These are phyloP conservation scores for Trypanosomatidae sp. DNA, from an alignment of 208 protist species.

Conservation along the genomic window DNA sequence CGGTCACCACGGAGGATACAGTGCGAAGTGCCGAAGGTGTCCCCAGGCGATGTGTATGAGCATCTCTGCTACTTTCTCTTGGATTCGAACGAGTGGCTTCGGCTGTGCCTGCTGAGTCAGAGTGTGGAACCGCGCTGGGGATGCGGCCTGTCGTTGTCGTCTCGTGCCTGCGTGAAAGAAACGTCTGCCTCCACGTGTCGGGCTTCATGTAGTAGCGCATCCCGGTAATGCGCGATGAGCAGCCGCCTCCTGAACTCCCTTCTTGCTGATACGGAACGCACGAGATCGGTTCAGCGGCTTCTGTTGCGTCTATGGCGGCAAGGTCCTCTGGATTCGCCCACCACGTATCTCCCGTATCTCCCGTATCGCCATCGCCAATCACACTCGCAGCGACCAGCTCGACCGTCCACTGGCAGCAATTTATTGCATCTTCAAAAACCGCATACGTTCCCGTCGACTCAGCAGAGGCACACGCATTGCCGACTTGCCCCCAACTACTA, in stretches of 20 bases:
- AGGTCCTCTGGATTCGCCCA: constrained; percentile 3
- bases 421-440: constrained; percentile 8
- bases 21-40: background rate
- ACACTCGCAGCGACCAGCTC: background rate
- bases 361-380: background rate
- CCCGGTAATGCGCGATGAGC: background rate
- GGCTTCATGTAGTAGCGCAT: constrained; percentile 15
- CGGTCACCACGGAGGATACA: constrained; percentile 2
- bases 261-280: background rate
- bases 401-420: constrained; percentile 6
- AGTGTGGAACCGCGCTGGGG: background rate
- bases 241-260: background rate
- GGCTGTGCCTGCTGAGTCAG: background rate
- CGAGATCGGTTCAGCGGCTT: background rate
- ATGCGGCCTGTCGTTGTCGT: background rate
- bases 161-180: background rate
- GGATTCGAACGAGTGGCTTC: background rate
- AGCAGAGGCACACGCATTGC: background rate
- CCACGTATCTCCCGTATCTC: background rate
- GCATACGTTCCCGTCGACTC: background rate
- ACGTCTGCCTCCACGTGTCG: constrained; percentile 17
- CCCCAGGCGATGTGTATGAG: background rate
- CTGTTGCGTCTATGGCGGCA: background rate
- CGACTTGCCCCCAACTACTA: background rate
- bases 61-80: background rate